Conservation (phyloP, 257 asterid genomes). For the Knoxia roxburghii region DNA sequence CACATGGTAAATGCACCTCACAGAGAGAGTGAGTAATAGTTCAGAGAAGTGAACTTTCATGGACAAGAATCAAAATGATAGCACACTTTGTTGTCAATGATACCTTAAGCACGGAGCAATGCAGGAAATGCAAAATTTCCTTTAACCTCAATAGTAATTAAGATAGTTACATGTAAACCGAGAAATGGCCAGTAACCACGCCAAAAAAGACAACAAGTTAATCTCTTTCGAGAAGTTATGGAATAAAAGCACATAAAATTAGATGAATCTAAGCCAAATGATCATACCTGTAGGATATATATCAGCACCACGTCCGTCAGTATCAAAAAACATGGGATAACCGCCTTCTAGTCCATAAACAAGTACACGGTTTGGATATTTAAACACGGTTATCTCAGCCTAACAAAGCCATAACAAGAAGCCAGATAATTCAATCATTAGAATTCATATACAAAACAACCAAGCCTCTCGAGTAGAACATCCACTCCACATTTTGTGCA, state of each 20-base stretch:
- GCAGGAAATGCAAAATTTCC: background rate
- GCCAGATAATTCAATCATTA: background rate
- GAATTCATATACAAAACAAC: background rate
- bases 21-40: background rate
- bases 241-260: slow-evolving; percentile 5
- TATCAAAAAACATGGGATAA: slow-evolving; percentile 72
- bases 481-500: background rate
- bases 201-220: background rate
- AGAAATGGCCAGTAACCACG: background rate
- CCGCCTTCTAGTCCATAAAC: slow-evolving; percentile 87
- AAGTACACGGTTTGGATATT: slow-evolving; percentile 84
- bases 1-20: background rate
- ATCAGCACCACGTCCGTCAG: slow-evolving; percentile 88
- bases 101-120: background rate
- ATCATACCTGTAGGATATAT: slow-evolving; percentile 79
- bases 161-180: background rate
- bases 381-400: slow-evolving; percentile 70
- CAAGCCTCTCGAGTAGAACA: too few relatives aligned
- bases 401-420: slow-evolving; percentile 21
- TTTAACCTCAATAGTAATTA: background rate
- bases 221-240: background rate
- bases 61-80: background rate
- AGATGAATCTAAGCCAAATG: slow-evolving; percentile 11
- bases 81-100: too few relatives aligned
- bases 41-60: background rate